Evolutionary conservation across 2,329 filamentous ascomycete genomes (phyloP).

Genomic region (Fusarium odoratissimum): DNA sequence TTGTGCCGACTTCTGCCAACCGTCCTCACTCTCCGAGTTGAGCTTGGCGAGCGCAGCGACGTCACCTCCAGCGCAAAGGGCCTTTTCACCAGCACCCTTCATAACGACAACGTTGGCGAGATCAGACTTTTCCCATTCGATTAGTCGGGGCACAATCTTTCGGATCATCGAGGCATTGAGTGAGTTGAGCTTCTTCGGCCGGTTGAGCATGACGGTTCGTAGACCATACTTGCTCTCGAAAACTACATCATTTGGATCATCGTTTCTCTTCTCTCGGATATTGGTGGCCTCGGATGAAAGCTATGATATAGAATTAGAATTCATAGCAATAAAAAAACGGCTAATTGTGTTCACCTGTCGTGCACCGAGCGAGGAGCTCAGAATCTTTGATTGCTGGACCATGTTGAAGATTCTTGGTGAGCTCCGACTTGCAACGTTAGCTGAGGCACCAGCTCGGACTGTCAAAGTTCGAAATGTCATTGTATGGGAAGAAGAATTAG

Average conservation of each 20-base stretch:
- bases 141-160: slow-evolving; percentile 89
- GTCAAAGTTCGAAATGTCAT: slow-evolving; percentile 69
- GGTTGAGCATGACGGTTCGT: slow-evolving; percentile 92
- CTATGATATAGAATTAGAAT: slow-evolving; percentile 42
- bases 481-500: slow-evolving; percentile 50
- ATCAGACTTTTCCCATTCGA: slow-evolving; percentile 95
- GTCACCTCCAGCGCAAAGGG: slow-evolving; percentile 94
- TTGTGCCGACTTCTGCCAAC: slow-evolving; percentile 78
- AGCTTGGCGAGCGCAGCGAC: slow-evolving; percentile 80
- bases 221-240: slow-evolving; percentile 92
- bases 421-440: slow-evolving; percentile 57
- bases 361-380: slow-evolving; percentile 65
- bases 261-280: slow-evolving; percentile 69
- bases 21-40: slow-evolving; percentile 75
- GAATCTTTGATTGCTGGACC: slow-evolving; percentile 83
- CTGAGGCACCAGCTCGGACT: slow-evolving; percentile 65
- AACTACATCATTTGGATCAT: slow-evolving; percentile 90
- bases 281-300: slow-evolving; percentile 50
- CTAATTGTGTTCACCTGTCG: slow-evolving; percentile 44
- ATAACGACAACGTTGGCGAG: slow-evolving; percentile 93
- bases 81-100: slow-evolving; percentile 86
- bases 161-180: slow-evolving; percentile 94
- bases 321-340: neutral
- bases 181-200: slow-evolving; percentile 90
- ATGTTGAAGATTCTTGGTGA: slow-evolving; percentile 66